Evolutionary conservation across 495 filamentous ascomycete genomes (phyloP).

Genomic region (Lepidopterella palustris): DNA sequence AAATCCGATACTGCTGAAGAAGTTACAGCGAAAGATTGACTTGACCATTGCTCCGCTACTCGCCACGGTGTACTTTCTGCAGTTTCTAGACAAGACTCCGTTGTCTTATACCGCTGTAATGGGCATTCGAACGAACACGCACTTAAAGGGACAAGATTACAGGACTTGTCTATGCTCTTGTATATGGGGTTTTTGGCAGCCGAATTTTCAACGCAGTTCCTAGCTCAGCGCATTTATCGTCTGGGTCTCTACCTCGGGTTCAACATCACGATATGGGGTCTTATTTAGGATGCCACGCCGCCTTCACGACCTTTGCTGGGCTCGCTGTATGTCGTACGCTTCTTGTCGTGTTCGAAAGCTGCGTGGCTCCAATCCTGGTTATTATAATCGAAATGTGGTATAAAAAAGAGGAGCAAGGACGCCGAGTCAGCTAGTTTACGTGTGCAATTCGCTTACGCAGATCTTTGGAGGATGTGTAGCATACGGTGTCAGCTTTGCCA

Average conservation of each 20-base stretch:
- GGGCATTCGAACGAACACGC: slow-evolving; percentile 18
- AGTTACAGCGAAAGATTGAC: slow-evolving; percentile 6
- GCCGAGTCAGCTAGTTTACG: slow-evolving; percentile 19
- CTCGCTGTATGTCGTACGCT: slow-evolving; percentile 18
- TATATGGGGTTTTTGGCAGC: slow-evolving; percentile 10
- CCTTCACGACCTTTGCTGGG: slow-evolving; percentile 19
- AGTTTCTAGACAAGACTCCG: slow-evolving; percentile 33
- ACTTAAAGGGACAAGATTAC: slow-evolving; percentile 21
- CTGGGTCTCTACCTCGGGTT: slow-evolving; percentile 21
- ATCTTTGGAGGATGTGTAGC: slow-evolving; percentile 18
- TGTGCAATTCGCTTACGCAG: slow-evolving; percentile 12
- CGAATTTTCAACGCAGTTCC: slow-evolving; percentile 8
- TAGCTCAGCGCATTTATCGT: slow-evolving; percentile 17
- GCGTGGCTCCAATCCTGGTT: slow-evolving; percentile 20
- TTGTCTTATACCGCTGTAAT: slow-evolving; percentile 27
- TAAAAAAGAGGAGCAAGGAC: slow-evolving; percentile 19
- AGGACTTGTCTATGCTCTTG: slow-evolving; percentile 14
- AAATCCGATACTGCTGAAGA: not conserved
- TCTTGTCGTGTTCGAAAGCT: slow-evolving; percentile 22
- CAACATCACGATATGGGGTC: slow-evolving; percentile 27
- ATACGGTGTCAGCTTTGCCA: slow-evolving; percentile 20
- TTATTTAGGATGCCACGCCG: slow-evolving; percentile 17
- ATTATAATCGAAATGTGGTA: slow-evolving; percentile 26
- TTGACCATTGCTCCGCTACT: slow-evolving; percentile 15
- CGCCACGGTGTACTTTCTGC: slow-evolving; percentile 25